Evolutionary conservation across 768 basidiomycete species (phyloP).

Genomic region (Lyophyllum shimeji): DNA sequence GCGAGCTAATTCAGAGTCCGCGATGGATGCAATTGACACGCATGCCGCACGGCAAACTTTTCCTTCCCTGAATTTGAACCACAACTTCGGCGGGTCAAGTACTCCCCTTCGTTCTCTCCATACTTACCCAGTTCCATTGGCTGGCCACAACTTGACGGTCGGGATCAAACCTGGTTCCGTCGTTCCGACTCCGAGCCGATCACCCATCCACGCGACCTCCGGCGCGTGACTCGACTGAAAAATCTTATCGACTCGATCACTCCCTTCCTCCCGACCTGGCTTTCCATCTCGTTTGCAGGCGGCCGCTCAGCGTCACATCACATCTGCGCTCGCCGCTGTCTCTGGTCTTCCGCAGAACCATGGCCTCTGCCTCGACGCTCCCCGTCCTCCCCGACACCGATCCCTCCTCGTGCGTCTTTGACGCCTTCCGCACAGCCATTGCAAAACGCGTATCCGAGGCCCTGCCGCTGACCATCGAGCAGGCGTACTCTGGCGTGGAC

Average conservation of each 20-base stretch:
- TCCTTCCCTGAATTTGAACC: too few species aligned
- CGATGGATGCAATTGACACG: too few species aligned
- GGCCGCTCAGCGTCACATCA: slow-evolving; percentile 12
- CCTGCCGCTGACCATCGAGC: slow-evolving; percentile 68
- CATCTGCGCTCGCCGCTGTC: slow-evolving; percentile 12
- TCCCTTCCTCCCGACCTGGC: slow-evolving; percentile 18
- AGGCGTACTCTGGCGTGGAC: slow-evolving; percentile 83
- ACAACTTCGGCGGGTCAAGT: too few species aligned
- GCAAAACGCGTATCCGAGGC: slow-evolving; percentile 69
- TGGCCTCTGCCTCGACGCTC: slow-evolving; percentile 29
- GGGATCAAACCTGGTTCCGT: background rate
- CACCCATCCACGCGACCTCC: slow-evolving; percentile 1
- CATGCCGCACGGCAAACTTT: too few species aligned
- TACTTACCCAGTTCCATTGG: too few species aligned
- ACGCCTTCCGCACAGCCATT: slow-evolving; percentile 80
- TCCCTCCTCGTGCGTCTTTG: slow-evolving; percentile 65
- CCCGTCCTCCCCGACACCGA: slow-evolving; percentile 47
- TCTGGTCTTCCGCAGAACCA: slow-evolving; percentile 11
- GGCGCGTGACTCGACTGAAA: slow-evolving; percentile 21
- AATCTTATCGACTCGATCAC: slow-evolving; percentile 20
- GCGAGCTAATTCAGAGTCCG: too few species aligned
- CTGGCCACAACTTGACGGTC: background rate
- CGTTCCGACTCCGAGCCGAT: slow-evolving; percentile 16
- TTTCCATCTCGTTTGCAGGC: slow-evolving; percentile 18
- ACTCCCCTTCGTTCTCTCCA: too few species aligned